phyloP scores from a whole-genome alignment of 495 filamentous ascomycete genomes.

The Echria macrotheca region DNA sequence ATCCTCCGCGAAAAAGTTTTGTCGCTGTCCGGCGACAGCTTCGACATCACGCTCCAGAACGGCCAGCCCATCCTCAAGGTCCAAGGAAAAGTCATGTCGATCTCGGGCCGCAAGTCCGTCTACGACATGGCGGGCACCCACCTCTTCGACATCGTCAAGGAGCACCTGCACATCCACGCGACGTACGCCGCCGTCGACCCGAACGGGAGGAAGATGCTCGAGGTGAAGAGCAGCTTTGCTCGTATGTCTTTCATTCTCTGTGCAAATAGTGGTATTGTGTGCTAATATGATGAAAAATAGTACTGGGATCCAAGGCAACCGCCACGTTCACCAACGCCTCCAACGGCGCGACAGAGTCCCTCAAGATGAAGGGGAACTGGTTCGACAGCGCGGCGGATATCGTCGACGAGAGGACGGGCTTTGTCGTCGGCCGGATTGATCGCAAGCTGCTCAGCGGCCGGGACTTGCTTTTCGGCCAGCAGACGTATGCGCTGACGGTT shows the following conservation, averaged over 20 bases:
- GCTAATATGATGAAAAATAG: constrained; percentile 19
- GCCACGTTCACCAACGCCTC: constrained; percentile 42
- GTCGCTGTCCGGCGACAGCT: constrained; percentile 47
- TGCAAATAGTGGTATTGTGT: neutral
- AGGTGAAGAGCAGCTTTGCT: constrained; percentile 46
- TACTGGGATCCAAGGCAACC: constrained; percentile 41
- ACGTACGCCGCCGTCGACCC: constrained; percentile 42
- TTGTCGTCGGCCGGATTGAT: constrained; percentile 48
- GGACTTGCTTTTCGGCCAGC: constrained; percentile 50
- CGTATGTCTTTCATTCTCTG: constrained; percentile 29
- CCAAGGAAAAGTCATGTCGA: constrained; percentile 39
- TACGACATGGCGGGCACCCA: constrained; percentile 40
- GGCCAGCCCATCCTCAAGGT: constrained; percentile 48
- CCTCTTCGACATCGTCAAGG: constrained; percentile 49
- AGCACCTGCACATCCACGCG: constrained; percentile 43
- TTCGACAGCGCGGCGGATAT: constrained; percentile 46
- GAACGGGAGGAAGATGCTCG: constrained; percentile 37
- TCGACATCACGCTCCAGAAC: constrained; percentile 43
- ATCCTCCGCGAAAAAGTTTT: constrained; percentile 51
- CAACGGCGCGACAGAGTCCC: constrained; percentile 29
- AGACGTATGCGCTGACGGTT: constrained; percentile 55
- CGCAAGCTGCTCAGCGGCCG: constrained; percentile 50
- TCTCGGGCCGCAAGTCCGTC: constrained; percentile 42
- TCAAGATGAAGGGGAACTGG: constrained; percentile 40
- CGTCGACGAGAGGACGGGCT: constrained; percentile 34